These are phyloP conservation scores for Sugiyamaella valdiviana DNA, from an alignment of 805 yeast species.

Conservation along the genomic window DNA sequence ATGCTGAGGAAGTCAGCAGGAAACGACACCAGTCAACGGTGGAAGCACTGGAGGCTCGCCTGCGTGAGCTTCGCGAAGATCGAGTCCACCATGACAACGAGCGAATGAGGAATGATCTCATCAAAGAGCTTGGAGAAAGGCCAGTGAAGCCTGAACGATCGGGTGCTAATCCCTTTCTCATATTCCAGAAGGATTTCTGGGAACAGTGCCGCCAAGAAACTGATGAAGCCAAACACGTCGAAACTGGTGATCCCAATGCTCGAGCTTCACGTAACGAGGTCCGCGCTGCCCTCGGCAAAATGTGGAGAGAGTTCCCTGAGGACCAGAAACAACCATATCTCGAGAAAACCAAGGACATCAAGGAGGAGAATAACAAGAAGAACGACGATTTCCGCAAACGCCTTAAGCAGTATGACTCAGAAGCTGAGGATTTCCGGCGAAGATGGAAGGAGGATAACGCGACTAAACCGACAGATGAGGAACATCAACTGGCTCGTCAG, in stretches of 20 bases:
- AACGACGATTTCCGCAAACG: constrained; percentile 30
- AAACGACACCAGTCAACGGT: constrained; percentile 1
- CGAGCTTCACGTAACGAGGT: constrained; percentile 36
- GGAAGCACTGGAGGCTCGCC: constrained; percentile 20
- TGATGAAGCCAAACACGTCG: constrained; percentile 28
- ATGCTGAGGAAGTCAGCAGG: not conserved
- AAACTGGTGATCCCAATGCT: constrained; percentile 28
- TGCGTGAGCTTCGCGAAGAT: constrained; percentile 26
- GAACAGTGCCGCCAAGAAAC: constrained; percentile 34
- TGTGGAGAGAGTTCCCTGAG: constrained; percentile 37
- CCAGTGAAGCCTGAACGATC: constrained; percentile 35
- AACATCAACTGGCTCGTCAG: constrained; percentile 19
- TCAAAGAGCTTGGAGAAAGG: constrained; percentile 33
- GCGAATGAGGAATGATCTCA: constrained; percentile 31
- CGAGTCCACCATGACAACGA: constrained; percentile 29
- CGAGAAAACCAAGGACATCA: constrained; percentile 30
- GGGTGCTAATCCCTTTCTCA: constrained; percentile 37
- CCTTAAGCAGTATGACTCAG: constrained; percentile 32
- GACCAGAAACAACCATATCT: constrained; percentile 34
- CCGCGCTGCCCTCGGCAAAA: constrained; percentile 35
- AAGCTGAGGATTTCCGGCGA: constrained; percentile 33
- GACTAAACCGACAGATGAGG: constrained; percentile 26
- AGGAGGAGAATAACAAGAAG: constrained; percentile 31
- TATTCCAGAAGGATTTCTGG: constrained; percentile 39
- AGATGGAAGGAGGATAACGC: constrained; percentile 36